Base-by-base conservation (phyloP, 2,329 filamentous ascomycete species). In the Ophiostoma tasmaniense region DNA sequence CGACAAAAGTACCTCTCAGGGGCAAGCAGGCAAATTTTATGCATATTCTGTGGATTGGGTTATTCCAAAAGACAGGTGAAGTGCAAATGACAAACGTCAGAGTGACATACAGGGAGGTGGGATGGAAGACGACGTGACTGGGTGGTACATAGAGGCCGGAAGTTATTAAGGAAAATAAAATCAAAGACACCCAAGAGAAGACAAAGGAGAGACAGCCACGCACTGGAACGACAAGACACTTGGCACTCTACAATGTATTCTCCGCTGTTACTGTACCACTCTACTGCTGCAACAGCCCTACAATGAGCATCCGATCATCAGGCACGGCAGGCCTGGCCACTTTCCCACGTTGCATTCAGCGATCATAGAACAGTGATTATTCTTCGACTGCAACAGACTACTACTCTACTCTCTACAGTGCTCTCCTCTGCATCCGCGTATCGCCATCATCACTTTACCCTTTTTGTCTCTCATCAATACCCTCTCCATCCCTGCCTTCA, bases 1-100 rank as follows among this genome's bases (percentile, higher is more conserved):
- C n/a, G 50, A 25, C 50, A 55, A 55, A 55, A 55, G 50, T 55
- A 55, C 50, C 50, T 55, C 50, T 55, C 50, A 55, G 50, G 50
- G 50, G 50, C 25, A 55, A 25, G 4, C 50, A 39, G 13, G 22
- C 50, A 25, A 5, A 55, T 25, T 52, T 52, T 55, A 8, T 22
- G 50, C 50, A 14, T 37, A 37, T 6, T 7, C 45, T 55, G 22
- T 8, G 42, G 42, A 45, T 20, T 45, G 17, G n/a, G 17, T 45
- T 45, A 6, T 45, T 20, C 14, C 5, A n/a, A 20, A 45, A 25
- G 50, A 55, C 50, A 28, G 50, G 22, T 22, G n/a, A 45, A n/a
- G 17, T 14, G 42, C 33, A 33, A 33, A 33, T 45, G 42, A n/a
- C 42, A 45, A 20, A 45, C 39, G 20, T 52, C 50, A 52, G 22